Conservation (phyloP, 2,329 filamentous ascomycete species). For the Arthrinium puccinioides region DNA sequence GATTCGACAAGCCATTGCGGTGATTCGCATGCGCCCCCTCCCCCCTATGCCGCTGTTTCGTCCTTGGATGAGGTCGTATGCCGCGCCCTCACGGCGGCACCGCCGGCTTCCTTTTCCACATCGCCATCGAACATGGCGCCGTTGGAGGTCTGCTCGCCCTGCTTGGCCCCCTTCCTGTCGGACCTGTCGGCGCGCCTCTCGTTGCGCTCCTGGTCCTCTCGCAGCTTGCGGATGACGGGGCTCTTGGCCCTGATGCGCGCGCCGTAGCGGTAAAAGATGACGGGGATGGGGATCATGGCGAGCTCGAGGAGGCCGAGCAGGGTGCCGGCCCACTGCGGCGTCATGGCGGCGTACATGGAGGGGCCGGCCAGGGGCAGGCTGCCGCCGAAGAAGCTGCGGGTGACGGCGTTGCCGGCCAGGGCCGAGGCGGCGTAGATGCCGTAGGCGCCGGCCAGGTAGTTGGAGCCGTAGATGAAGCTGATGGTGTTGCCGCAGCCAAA, state of each 20-base stretch:
- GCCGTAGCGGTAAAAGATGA: conserved; percentile 66
- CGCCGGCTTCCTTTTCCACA: neutral
- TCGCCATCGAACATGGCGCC: neutral
- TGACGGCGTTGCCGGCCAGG: conserved; percentile 70
- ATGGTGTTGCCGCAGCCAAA: conserved; percentile 72
- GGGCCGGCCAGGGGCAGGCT: conserved; percentile 68
- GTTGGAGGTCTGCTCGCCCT: neutral
- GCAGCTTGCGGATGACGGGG: conserved; percentile 35
- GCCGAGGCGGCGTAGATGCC: conserved; percentile 77
- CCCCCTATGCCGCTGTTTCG: too few relatives aligned
- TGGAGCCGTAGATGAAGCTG: conserved; percentile 76
- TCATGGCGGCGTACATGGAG: conserved; percentile 61
- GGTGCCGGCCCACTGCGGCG: conserved; percentile 73
- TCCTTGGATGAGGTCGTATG: too few relatives aligned
- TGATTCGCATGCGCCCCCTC: too few relatives aligned
- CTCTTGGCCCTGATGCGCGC: conserved; percentile 45
- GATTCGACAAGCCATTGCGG: too few relatives aligned
- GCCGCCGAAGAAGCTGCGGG: conserved; percentile 69
- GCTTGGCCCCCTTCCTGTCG: neutral
- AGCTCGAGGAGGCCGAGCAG: conserved; percentile 68
- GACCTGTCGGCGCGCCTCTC: conserved; percentile 22
- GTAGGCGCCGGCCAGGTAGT: conserved; percentile 74
- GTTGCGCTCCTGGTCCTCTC: conserved; percentile 35
- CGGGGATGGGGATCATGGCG: conserved; percentile 68
- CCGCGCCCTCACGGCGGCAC: too few relatives aligned